A percentile compares a stretch with the other conserved stretches of the same genome.
These are phyloP conservation scores for Rhamnella rubrinervis DNA, from an alignment of 331 rosid genomes.

Conservation along the genomic window DNA sequence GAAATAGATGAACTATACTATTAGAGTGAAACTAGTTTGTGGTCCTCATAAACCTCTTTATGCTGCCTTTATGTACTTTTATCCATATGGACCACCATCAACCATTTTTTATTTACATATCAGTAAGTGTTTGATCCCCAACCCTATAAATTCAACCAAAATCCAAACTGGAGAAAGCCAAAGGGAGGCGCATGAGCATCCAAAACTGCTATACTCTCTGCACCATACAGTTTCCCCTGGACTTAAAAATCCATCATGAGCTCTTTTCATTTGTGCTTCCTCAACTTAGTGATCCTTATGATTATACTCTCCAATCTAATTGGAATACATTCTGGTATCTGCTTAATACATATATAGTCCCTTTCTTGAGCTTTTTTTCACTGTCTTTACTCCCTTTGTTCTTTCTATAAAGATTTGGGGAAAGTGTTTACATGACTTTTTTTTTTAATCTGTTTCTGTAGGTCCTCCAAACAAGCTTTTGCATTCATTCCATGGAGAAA, in stretches of 20 bases:
- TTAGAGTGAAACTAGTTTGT: slow-evolving; percentile 1
- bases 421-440: neutral
- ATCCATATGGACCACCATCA: slow-evolving; percentile 15
- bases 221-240: slow-evolving; percentile 10
- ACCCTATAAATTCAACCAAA: slow-evolving; percentile 23
- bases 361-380: neutral
- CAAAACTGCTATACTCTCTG: slow-evolving; percentile 12
- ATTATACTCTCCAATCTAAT: slow-evolving; percentile 25
- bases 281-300: slow-evolving; percentile 27
- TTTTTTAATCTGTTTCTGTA: slow-evolving; percentile 11
- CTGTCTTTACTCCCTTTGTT: neutral
- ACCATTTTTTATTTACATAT: slow-evolving; percentile 7
- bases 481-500: slow-evolving; percentile 29
- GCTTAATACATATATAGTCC: neutral
- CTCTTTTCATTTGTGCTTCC: slow-evolving; percentile 31
- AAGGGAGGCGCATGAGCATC: neutral
- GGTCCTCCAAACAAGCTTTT: slow-evolving; percentile 31
- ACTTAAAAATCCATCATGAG: slow-evolving; percentile 27
- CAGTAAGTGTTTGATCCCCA: slow-evolving; percentile 22
- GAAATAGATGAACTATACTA: slow-evolving; percentile 2
- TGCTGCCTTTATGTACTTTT: slow-evolving; percentile 8
- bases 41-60: slow-evolving; percentile 9
- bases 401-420: neutral
- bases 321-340: slow-evolving; percentile 36
- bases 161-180: neutral